phyloP scores from a whole-genome alignment of 352 stramenopile species.

The Phytopythium aichiense region DNA sequence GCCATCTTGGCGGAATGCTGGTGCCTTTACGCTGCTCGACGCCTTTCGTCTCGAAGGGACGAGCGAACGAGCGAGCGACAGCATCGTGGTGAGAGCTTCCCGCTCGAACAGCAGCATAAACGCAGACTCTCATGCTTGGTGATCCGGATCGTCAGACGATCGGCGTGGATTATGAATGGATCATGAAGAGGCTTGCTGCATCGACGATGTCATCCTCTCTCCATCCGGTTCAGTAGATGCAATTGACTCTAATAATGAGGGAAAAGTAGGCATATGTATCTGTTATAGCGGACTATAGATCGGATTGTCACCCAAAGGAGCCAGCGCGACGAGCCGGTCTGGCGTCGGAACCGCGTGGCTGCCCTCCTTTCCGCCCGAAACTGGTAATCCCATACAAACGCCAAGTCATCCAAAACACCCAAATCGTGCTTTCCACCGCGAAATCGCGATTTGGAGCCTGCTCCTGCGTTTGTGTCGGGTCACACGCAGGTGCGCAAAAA shows the following conservation, averaged over 20 bases:
- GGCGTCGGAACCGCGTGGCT: background rate
- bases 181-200: too few species aligned
- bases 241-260: background rate
- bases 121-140: too few species aligned
- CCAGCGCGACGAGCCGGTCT: slow-evolving; percentile 2
- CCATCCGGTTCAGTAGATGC: background rate
- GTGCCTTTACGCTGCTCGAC: background rate
- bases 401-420: background rate
- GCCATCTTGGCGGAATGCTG: background rate
- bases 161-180: too few species aligned
- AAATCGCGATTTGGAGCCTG: slow-evolving; percentile 1
- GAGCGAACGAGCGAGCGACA: background rate
- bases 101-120: too few species aligned
- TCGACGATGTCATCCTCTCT: too few species aligned
- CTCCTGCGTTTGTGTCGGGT: background rate
- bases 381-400: slow-evolving; percentile 3
- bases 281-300: background rate
- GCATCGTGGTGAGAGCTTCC: background rate
- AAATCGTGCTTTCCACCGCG: background rate
- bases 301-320: background rate
- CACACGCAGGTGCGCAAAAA: background rate
- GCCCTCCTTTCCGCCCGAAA: slow-evolving; percentile 1
- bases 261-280: background rate
- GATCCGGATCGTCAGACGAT: too few species aligned
- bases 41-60: background rate